Conservation (phyloP, 208 protist genomes). For the Crithidia fasciculata region DNA sequence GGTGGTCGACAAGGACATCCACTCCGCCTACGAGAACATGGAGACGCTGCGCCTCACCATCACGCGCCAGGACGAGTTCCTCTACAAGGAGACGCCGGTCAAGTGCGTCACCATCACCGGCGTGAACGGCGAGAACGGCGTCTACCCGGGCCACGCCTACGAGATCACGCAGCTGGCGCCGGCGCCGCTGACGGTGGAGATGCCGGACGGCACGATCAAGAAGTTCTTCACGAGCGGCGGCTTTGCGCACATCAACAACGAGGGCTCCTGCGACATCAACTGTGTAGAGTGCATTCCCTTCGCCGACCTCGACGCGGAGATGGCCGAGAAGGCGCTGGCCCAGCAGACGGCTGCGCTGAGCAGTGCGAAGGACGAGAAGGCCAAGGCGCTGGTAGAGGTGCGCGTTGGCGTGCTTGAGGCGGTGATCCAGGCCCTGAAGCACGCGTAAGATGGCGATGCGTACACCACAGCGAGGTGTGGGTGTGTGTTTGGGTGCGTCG, state of each 20-base stretch:
- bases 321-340: conserved; percentile 84
- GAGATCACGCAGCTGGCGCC: conserved; percentile 85
- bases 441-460: conserved; percentile 19
- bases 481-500: background rate
- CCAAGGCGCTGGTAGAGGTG: conserved; percentile 81
- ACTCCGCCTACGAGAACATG: conserved; percentile 80
- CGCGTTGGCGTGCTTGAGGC: conserved; percentile 80
- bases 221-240: conserved; percentile 91
- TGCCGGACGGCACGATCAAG: conserved; percentile 67
- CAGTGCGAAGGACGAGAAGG: conserved; percentile 83
- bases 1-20: conserved; percentile 87
- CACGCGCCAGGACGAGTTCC: conserved; percentile 91
- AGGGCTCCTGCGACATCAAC: conserved; percentile 92
- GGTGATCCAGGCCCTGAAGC: conserved; percentile 69
- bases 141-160: conserved; percentile 91
- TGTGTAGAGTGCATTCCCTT: conserved; percentile 89
- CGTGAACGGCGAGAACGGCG: conserved; percentile 82
- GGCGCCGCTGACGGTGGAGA: conserved; percentile 78
- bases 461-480: too few relatives aligned
- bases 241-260: conserved; percentile 93
- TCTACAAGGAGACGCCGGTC: conserved; percentile 78
- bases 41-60: conserved; percentile 86
- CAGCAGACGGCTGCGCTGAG: conserved; percentile 65
- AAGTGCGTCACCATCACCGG: conserved; percentile 86
- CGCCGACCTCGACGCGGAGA: conserved; percentile 74